A percentile compares a stretch with the other conserved stretches of the same genome.
phyloP scores from a whole-genome alignment of 768 basidiomycete genomes.

The Trametes gibbosa region DNA sequence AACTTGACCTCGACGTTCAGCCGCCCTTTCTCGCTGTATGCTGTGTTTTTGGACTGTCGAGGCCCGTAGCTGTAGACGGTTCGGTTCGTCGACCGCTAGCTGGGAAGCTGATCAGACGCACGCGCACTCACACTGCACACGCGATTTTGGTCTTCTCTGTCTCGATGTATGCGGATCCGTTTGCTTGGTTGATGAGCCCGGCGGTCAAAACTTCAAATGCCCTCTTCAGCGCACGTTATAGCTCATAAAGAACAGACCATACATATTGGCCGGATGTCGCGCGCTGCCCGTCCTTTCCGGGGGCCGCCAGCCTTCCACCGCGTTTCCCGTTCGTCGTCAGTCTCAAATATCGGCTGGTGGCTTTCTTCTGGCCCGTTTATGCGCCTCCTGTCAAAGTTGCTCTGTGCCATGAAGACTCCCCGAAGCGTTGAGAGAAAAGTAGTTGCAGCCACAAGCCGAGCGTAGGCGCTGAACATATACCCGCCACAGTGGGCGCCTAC shows the following conservation, averaged over 20 bases:
- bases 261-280: constrained; percentile 88
- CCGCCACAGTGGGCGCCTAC: background rate
- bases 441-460: background rate
- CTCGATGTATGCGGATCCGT: constrained; percentile 97
- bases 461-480: background rate
- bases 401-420: constrained; percentile 38
- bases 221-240: constrained; percentile 27
- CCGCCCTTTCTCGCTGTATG: constrained; percentile 84
- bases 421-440: background rate
- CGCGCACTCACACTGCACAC: constrained; percentile 80
- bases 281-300: constrained; percentile 50
- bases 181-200: constrained; percentile 89
- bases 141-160: constrained; percentile 89
- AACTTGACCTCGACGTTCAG: constrained; percentile 97
- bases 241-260: constrained; percentile 24
- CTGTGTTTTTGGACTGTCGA: constrained; percentile 73
- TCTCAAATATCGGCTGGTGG: constrained; percentile 57
- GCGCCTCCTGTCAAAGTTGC: constrained; percentile 77
- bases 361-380: constrained; percentile 91
- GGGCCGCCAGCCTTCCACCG: constrained; percentile 36
- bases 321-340: constrained; percentile 30
- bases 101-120: constrained; percentile 12
- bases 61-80: constrained; percentile 65
- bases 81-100: background rate
- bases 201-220: constrained; percentile 72